phyloP scores from a whole-genome alignment of 2,329 filamentous ascomycete species.

The Fusarium avenaceum region DNA sequence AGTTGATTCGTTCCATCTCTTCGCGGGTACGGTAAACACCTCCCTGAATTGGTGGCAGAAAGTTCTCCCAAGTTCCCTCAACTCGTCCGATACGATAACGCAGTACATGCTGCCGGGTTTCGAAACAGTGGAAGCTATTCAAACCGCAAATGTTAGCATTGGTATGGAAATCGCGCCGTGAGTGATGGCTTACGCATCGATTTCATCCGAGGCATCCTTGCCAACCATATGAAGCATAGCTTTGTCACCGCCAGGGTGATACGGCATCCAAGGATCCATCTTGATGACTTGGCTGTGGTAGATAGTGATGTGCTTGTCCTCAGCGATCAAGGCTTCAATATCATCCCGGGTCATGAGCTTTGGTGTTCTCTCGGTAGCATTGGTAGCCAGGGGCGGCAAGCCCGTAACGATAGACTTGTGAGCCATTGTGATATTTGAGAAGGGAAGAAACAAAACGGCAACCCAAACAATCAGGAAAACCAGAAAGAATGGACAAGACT shows the following conservation, averaged over 20 bases:
- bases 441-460: background rate
- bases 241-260: slow-evolving; percentile 92
- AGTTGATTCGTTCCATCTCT: slow-evolving; percentile 52
- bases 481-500: slow-evolving; percentile 10
- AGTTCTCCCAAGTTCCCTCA: slow-evolving; percentile 87
- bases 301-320: slow-evolving; percentile 84
- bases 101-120: slow-evolving; percentile 81
- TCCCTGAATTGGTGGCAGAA: slow-evolving; percentile 91
- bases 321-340: slow-evolving; percentile 82
- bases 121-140: slow-evolving; percentile 81
- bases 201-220: slow-evolving; percentile 93
- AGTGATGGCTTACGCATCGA: slow-evolving; percentile 77
- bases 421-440: slow-evolving; percentile 17
- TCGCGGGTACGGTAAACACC: slow-evolving; percentile 74
- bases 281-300: slow-evolving; percentile 85
- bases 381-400: slow-evolving; percentile 33
- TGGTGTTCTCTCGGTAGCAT: slow-evolving; percentile 47
- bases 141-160: slow-evolving; percentile 22
- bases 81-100: slow-evolving; percentile 87
- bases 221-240: slow-evolving; percentile 94
- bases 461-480: no score
- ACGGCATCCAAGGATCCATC: slow-evolving; percentile 88
- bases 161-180: background rate
- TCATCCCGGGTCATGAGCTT: slow-evolving; percentile 57
- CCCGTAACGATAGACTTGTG: slow-evolving; percentile 41